These are phyloP conservation scores for Wickerhamiella spandovensis DNA, from an alignment of 805 yeast genomes.

Conservation along the genomic window DNA sequence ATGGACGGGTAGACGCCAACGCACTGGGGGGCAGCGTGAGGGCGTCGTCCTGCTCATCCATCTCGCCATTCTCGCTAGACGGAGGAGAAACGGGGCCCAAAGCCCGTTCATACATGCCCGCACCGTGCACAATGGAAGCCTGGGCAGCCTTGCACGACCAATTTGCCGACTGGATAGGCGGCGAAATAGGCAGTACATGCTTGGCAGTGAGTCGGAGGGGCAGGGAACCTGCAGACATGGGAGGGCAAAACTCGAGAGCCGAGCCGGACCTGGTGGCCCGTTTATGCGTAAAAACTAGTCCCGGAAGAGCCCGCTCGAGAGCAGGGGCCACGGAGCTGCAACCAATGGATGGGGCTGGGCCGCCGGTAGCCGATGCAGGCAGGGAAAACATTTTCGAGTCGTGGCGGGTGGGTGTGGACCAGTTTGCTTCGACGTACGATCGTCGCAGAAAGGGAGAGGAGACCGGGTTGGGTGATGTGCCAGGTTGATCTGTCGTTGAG, in stretches of 20 bases:
- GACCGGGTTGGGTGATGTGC: not conserved
- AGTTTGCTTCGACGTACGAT: not conserved
- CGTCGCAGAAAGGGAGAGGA: not conserved
- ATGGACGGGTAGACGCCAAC: not conserved
- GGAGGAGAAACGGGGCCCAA: not conserved
- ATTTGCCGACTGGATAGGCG: not conserved
- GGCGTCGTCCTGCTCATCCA: not conserved
- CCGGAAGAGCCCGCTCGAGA: slow-evolving; percentile 1
- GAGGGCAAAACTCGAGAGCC: not conserved
- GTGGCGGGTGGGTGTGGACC: not conserved
- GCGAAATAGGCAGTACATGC: not conserved
- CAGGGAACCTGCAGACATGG: not conserved
- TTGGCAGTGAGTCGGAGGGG: not conserved
- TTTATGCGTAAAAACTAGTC: not conserved
- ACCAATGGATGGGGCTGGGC: not conserved
- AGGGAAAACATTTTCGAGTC: not conserved
- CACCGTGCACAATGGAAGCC: not conserved
- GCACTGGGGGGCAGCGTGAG: not conserved
- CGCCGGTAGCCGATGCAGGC: not conserved
- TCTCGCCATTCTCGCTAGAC: not conserved
- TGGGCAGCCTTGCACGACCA: not conserved
- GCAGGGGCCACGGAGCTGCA: not conserved
- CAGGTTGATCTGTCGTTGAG: not conserved
- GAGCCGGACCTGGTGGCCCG: not conserved
- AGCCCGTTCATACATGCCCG: not conserved